These are phyloP conservation scores for Myxozyma sirexii DNA, from an alignment of 805 yeast species.

Conservation along the genomic window DNA sequence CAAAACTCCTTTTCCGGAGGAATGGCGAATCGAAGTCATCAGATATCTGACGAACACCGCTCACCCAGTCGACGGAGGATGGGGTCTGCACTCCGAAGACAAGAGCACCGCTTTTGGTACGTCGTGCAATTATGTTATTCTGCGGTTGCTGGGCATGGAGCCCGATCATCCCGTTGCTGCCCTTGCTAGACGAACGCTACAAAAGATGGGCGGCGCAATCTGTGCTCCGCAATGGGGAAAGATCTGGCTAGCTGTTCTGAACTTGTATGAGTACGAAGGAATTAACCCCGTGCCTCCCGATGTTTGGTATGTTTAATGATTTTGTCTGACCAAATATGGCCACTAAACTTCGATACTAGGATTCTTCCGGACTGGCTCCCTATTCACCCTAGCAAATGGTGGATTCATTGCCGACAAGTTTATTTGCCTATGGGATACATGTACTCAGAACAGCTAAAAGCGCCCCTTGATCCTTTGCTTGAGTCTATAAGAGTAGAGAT, in stretches of 20 bases:
- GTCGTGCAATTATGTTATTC: slow-evolving; percentile 75
- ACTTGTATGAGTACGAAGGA: slow-evolving; percentile 91
- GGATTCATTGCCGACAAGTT: slow-evolving; percentile 97
- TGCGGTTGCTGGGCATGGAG: slow-evolving; percentile 77
- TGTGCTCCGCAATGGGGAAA: slow-evolving; percentile 98
- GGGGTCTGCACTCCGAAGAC: slow-evolving; percentile 95
- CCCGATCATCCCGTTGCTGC: slow-evolving; percentile 74
- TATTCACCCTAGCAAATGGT: slow-evolving; percentile 95
- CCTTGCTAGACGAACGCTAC: slow-evolving; percentile 73
- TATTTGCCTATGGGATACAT: slow-evolving; percentile 86
- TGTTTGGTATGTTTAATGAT: slow-evolving; percentile 55
- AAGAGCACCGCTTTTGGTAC: slow-evolving; percentile 97
- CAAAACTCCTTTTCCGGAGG: slow-evolving; percentile 66
- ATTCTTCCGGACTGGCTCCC: slow-evolving; percentile 78
- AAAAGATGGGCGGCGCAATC: slow-evolving; percentile 82
- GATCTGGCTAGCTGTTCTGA: slow-evolving; percentile 79
- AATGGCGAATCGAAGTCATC: slow-evolving; percentile 66
- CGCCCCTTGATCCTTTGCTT: slow-evolving; percentile 66
- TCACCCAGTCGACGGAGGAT: slow-evolving; percentile 99
- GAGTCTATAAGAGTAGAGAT: slow-evolving; percentile 73
- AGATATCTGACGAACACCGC: slow-evolving; percentile 88
- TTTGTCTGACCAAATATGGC: no score
- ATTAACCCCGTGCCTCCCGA: slow-evolving; percentile 99
- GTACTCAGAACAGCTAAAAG: slow-evolving; percentile 54
- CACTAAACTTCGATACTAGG: neutral